phyloP scores from a whole-genome alignment of 140 eudicot species.

The Flaveria floridana region DNA sequence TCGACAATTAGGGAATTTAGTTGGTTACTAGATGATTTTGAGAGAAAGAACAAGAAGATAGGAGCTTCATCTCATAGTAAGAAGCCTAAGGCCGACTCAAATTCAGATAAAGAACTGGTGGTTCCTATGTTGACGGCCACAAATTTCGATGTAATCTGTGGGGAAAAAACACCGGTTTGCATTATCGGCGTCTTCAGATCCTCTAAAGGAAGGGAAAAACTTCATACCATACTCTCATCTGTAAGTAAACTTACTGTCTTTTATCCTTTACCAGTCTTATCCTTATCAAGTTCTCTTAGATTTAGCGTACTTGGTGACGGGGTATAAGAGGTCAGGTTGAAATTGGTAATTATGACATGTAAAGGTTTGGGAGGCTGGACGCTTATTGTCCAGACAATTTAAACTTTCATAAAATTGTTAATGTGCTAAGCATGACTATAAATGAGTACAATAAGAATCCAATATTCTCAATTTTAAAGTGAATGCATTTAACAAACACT shows the following conservation, averaged over 20 bases:
- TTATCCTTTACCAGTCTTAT: not conserved
- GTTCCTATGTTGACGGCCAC: constrained; percentile 59
- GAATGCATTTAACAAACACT: not conserved
- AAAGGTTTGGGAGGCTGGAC: not conserved
- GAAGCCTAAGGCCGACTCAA: constrained; percentile 36
- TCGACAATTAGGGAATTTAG: constrained; percentile 73
- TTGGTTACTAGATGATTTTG: constrained; percentile 58
- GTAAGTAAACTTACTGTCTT: constrained; percentile 38
- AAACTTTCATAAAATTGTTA: not conserved
- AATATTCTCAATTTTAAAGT: not conserved
- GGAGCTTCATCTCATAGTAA: constrained; percentile 44
- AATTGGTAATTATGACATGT: not conserved
- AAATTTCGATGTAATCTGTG: constrained; percentile 63
- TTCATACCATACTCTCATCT: constrained; percentile 53
- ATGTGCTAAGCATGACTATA: not conserved
- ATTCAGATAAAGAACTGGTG: constrained; percentile 33
- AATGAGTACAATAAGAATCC: not conserved
- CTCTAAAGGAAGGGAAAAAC: constrained; percentile 52
- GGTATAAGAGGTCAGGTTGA: not conserved
- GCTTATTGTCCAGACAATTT: not conserved
- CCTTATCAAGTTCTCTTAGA: not conserved
- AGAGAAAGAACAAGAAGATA: constrained; percentile 67
- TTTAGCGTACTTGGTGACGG: not conserved
- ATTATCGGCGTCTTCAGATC: constrained; percentile 76
- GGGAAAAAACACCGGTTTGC: constrained; percentile 78